These are phyloP conservation scores for Vanderwaltozyma verrucispora DNA, from an alignment of 805 yeast genomes.

Conservation along the genomic window DNA sequence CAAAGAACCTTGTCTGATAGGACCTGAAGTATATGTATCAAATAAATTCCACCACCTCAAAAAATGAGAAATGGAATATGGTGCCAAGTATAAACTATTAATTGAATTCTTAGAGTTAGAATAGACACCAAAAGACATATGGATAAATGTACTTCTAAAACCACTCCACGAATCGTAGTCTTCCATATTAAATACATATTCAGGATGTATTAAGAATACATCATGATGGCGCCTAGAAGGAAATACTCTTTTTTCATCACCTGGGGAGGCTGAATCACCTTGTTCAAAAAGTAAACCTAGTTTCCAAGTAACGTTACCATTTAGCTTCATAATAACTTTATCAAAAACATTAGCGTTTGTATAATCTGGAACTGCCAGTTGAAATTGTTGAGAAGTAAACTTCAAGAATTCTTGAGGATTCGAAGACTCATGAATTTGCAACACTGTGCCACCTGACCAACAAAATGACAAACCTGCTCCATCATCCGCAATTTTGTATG, in stretches of 20 bases:
- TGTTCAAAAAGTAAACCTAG: slow-evolving; percentile 67
- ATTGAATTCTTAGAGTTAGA: slow-evolving; percentile 32
- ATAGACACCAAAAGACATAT: slow-evolving; percentile 36
- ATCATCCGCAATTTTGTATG: slow-evolving; percentile 46
- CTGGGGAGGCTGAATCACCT: slow-evolving; percentile 32
- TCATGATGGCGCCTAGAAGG: slow-evolving; percentile 54
- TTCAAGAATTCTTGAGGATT: slow-evolving; percentile 41
- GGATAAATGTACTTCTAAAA: slow-evolving; percentile 55
- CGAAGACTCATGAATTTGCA: slow-evolving; percentile 41
- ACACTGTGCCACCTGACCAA: slow-evolving; percentile 46
- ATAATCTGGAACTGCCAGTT: slow-evolving; percentile 43
- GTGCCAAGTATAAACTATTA: slow-evolving; percentile 65
- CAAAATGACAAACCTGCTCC: slow-evolving; percentile 56
- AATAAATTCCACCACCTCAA: slow-evolving; percentile 76
- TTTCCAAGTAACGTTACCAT: slow-evolving; percentile 67
- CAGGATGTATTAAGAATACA: slow-evolving; percentile 49
- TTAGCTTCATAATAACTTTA: slow-evolving; percentile 49
- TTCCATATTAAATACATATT: slow-evolving; percentile 29
- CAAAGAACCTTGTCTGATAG: slow-evolving; percentile 60
- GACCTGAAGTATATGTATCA: slow-evolving; percentile 65
- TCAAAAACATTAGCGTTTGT: slow-evolving; percentile 23
- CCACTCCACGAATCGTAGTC: slow-evolving; percentile 52
- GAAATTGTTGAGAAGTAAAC: slow-evolving; percentile 46
- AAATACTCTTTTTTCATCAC: slow-evolving; percentile 34
- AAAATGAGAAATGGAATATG: slow-evolving; percentile 58